Base-by-base conservation (phyloP, 306 rosid genomes). In the Cicer yamashitae region DNA sequence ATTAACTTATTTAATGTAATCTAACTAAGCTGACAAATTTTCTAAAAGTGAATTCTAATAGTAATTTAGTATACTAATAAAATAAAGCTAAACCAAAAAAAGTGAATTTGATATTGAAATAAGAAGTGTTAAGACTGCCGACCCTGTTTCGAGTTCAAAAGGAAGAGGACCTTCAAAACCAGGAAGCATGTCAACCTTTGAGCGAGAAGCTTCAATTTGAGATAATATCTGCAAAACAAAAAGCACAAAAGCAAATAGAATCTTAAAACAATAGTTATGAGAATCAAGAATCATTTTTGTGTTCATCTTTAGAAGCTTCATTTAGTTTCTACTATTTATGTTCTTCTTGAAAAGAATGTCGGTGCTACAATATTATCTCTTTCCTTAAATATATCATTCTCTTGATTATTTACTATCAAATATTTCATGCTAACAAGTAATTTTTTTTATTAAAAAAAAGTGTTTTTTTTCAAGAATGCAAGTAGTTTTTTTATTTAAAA, bases 141-240 rank as follows among this genome's bases (percentile, higher is more conserved):
- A 70, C 75, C 75, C 75, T 0, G 75, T 70, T 52, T 70, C 75
- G 3, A 70, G 75, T 6, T 70, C 5, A 52, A 70, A 70, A 2
- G 75, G 75, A 70, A 70, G 75, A 9, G 75, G 50, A 0, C 75
- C 75, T 70, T 52, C 5, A 70, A 70, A 70, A 5, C 75, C 75
- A 38, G 63, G 62, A 37, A 70, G 75, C 1, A 1, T 1, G 15
- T 70, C 63, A 6, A 70, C 63, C 37, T 38, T 70, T 46, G 73
- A 67, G 13, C 20, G 25, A 22, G 75, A 20, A 1, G 25, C 60
- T 52, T 70, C 50, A 0, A 50, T 13, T 10, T 52, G 74, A 70
- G 38, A 25, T 51, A 17, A 52, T 12, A 70, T 9, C 9, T 34
- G 74, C 48, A 70, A 14, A 7, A 46, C 9, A 1, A 39, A 52